These are phyloP conservation scores for Purpureocillium lavendulum DNA, from an alignment of 2,329 filamentous ascomycete genomes.

Conservation along the genomic window DNA sequence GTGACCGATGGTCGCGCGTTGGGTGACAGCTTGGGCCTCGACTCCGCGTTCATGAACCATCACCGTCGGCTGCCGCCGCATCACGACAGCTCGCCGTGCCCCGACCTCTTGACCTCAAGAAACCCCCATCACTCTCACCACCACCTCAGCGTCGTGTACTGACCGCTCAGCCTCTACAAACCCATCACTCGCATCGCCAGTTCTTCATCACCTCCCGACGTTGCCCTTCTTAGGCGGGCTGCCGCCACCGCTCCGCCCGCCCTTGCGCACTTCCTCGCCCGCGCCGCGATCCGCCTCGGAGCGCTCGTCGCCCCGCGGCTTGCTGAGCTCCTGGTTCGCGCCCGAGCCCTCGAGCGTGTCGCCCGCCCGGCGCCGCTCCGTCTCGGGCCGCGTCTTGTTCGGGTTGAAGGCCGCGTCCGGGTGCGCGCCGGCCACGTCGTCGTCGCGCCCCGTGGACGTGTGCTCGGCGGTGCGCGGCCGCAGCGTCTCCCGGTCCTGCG, in stretches of 20 bases:
- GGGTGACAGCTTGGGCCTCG: too few relatives aligned
- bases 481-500: conserved; percentile 52
- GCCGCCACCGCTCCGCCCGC: conserved; percentile 22
- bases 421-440: conserved; percentile 41
- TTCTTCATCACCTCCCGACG: too few relatives aligned
- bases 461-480: conserved; percentile 59
- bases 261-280: conserved; percentile 24
- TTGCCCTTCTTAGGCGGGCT: conserved; percentile 21
- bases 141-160: too few relatives aligned
- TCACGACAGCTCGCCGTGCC: too few relatives aligned
- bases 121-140: too few relatives aligned
- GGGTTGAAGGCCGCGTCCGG: conserved; percentile 61
- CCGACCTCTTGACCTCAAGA: too few relatives aligned
- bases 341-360: conserved; percentile 32
- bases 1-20: too few relatives aligned
- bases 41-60: too few relatives aligned
- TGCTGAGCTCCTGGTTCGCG: conserved; percentile 35
- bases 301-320: conserved; percentile 26
- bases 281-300: conserved; percentile 21
- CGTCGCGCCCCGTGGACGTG: conserved; percentile 58
- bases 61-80: too few relatives aligned
- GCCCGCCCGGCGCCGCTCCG: conserved; percentile 35
- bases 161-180: too few relatives aligned
- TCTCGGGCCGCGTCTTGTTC: conserved; percentile 57
- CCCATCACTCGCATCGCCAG: too few relatives aligned